Evolutionary conservation across 2,329 filamentous ascomycete genomes (phyloP).

Genomic region (Trichoderma brevicompactum): DNA sequence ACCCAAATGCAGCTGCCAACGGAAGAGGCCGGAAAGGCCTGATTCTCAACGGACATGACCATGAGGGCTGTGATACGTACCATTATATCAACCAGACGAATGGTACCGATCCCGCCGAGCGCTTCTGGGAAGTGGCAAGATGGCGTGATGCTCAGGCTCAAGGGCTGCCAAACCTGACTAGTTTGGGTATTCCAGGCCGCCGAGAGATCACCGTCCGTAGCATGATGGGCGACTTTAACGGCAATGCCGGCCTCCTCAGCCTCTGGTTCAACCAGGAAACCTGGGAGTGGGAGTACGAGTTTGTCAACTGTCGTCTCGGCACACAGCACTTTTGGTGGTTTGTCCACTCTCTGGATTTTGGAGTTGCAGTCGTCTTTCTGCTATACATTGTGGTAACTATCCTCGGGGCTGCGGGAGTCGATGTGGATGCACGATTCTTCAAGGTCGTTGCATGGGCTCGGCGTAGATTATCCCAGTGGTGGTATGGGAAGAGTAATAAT

Average conservation of each 20-base stretch:
- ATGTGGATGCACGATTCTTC: conserved; percentile 41
- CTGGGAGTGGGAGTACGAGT: conserved; percentile 83
- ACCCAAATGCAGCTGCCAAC: conserved; percentile 58
- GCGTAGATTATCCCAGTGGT: conserved; percentile 6
- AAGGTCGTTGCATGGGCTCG: conserved; percentile 32
- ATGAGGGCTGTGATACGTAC: conserved; percentile 88
- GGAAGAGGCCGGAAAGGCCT: conserved; percentile 75
- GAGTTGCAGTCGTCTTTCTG: conserved; percentile 43
- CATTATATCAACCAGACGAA: conserved; percentile 75
- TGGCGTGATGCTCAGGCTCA: conserved; percentile 52
- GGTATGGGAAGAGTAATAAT: neutral
- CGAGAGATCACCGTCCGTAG: conserved; percentile 92
- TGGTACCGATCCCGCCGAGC: conserved; percentile 45
- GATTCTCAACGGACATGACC: conserved; percentile 91
- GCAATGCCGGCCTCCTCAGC: conserved; percentile 85
- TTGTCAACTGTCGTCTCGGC: conserved; percentile 76
- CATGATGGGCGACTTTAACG: conserved; percentile 98
- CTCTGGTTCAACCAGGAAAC: conserved; percentile 80
- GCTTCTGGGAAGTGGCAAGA: conserved; percentile 54
- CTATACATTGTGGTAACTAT: conserved; percentile 36
- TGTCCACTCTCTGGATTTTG: conserved; percentile 74
- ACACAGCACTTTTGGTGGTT: conserved; percentile 95
- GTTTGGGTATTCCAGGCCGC: conserved; percentile 62
- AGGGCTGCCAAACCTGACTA: conserved; percentile 41
- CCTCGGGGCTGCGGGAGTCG: conserved; percentile 41